Evolutionary conservation across 2,329 filamentous ascomycete genomes (phyloP), one percentile per base, ranked within the genome.

Genomic region (Fusarium sp.): DNA sequence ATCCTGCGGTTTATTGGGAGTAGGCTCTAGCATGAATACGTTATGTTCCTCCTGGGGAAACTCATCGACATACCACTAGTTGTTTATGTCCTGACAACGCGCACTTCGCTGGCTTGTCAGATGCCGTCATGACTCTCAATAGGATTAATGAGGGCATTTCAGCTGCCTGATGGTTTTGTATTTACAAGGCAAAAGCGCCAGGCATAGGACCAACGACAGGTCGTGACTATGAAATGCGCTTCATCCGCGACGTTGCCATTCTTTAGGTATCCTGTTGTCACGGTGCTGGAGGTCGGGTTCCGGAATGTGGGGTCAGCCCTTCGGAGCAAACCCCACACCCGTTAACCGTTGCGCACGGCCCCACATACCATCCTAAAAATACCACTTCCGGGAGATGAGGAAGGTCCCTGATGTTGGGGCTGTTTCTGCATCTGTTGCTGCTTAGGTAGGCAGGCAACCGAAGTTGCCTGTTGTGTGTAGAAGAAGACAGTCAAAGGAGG

Each of bases 1-100:
- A 62, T 62, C 59, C 59, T 62, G 59, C 59, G 42, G 7, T 3
- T 50, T 47, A 14, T 24, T 61, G 29, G 8, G 8, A 6, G n/a
- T 2, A 2, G 1, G 47, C 24, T 5, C 11, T 5, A 0, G 20
- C 4, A 14, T 18, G 1, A 54, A 31, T 7, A 5, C 18, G 14
- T n/a, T 20, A 54, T 54, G 11, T 54, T 16, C 27, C 18, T 8
- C 6, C 9, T 8, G 6, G 24, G 9, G 27, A 8, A 13, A n/a
- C 9, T n/a, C 47, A 27, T 31, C 6, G 3, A 18, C 40, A n/a
- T 11, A 42, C 10, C 10, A 11, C n/a, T 20, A n/a, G 38, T 42
- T 40, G n/a, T 6, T 42, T 13, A 14, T 14, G 11, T 13, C 38
- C 38, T 20, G 2, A 7, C n/a, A 42, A 22, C 5, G 20, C 11